Base-by-base conservation (phyloP, 179 eudicot genomes). In the Beta lomatogona region DNA sequence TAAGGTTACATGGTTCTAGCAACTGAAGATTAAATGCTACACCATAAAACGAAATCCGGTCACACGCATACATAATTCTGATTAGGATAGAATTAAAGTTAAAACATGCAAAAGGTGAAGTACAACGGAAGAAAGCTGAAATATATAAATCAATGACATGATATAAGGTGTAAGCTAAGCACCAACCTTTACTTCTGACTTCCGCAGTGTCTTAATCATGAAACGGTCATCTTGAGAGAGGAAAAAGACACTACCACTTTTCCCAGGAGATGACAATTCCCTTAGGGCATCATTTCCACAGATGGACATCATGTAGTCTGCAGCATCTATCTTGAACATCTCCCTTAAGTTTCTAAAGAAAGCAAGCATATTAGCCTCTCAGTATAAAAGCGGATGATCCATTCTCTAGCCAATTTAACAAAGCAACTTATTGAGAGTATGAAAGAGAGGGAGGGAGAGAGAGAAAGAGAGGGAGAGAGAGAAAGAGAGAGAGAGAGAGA, bases 241-340 rank as follows among this genome's bases (percentile, higher is more conserved):
- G 88, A 94, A 94, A 87, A 96, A 96, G 25, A 96, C 94, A 80
- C 99, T 94, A 21, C 99, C 99, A 78, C 99, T 96, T 87, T 96
- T 96, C 53, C 99, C 99, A 16, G 99, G 96, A 80, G 99, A 96
- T 22, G 98, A 94, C 80, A 96, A 89, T 84, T 91, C 98, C 87
- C 99, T 88, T 59, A 96, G 88, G 60, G 96, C 93, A 85, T 94
- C 99, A 85, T 94, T 94, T 75, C 99, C 99, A 87, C 99, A 96
- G 67, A 96, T 92, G 63, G 99, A 96, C 90, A 96, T 92, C 98
- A 96, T 94, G 88, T 93, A 96, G 81, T 94, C 97, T 61, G 97
- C 99, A 88, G 99, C 93, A 89, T 96, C 99, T 82, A 96, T 93
- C 88, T 90, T 93, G 88, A 96, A 96, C 97, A 96, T 88, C 86